Evolutionary conservation across 306 rosid genomes (phyloP), one percentile per base, ranked within the genome.

Genomic region (Cyclanthera cordifolia): DNA sequence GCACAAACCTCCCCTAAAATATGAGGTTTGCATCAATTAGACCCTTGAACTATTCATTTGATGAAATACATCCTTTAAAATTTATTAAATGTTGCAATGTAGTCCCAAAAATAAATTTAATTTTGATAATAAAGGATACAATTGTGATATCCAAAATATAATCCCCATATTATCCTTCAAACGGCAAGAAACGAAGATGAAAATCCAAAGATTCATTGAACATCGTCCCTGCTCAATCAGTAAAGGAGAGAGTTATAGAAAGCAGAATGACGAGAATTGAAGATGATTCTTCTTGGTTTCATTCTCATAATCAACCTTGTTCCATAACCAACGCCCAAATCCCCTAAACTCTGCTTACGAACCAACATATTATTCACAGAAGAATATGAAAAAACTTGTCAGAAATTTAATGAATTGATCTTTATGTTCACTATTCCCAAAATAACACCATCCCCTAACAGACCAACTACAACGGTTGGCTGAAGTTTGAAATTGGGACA

Each of bases 231-330:
- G n/a, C n/a, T n/a, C n/a, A n/a, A 61, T 39, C 27, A 7, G 2
- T 0, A 4, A 37, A n/a, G 24, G 25, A 61, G 78, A 49, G 17
- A 61, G 37, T 4, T 37, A 19, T 14, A 37, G 30, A 19, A 37
- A 37, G 17, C 1, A 61, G 4, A 60, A 37, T 17, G 17, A 61
- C 2, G 21, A n/a, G 34, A 56, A 7, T 68, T 84, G 84, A 12
- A 67, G 76, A 21, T 43, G 70, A 64, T 43, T 43, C 78, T 72
- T 61, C 15, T 71, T 14, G 64, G 74, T 76, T 19, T 53, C 32
- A 54, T 71, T 64, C 51, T 69, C 84, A 49, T 93, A 89, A 73
- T 92, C 98, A 88, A 76, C 60, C 78, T 75, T 55, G 65, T 37
- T 25, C 67, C 74, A 71, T 64, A 41, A 43, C 53, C 70, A 43